These are phyloP conservation scores for Glaciozyma martinii DNA, from an alignment of 768 basidiomycete genomes.

Conservation along the genomic window DNA sequence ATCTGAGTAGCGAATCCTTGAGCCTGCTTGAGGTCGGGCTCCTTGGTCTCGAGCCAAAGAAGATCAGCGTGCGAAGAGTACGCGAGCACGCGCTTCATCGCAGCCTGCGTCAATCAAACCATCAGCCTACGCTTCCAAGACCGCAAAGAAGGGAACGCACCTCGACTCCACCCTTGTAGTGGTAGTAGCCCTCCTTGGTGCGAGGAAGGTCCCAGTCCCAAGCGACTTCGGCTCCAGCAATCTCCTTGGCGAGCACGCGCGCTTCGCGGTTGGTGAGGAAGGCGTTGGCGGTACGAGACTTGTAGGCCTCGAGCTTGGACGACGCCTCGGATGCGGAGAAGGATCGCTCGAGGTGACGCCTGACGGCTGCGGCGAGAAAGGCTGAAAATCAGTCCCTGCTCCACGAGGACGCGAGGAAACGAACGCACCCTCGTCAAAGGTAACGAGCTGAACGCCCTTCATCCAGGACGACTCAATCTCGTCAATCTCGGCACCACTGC, in stretches of 20 bases:
- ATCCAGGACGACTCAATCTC: conserved; percentile 69
- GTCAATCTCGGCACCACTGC: conserved; percentile 60
- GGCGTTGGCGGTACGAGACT: conserved; percentile 43
- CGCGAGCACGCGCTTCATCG: conserved; percentile 65
- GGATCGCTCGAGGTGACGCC: conserved; percentile 47
- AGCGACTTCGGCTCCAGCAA: conserved; percentile 59
- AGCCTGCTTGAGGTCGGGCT: conserved; percentile 73
- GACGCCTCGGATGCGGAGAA: conserved; percentile 41
- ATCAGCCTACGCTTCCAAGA: background rate
- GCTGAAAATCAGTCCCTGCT: background rate
- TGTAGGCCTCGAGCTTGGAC: conserved; percentile 52
- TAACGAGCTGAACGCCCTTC: conserved; percentile 56
- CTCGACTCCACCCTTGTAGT: conserved; percentile 70
- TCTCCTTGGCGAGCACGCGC: conserved; percentile 61
- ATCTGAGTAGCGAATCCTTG: conserved; percentile 67
- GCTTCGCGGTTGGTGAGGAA: conserved; percentile 58
- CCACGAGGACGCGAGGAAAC: conserved; percentile 1
- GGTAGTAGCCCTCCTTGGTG: conserved; percentile 85
- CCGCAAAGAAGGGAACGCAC: conserved; percentile 36
- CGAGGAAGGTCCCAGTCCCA: conserved; percentile 78
- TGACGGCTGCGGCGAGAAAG: conserved; percentile 48
- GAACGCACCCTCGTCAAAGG: conserved; percentile 68
- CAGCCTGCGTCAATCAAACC: conserved; percentile 46
- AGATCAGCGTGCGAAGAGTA: conserved; percentile 83
- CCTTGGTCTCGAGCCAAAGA: conserved; percentile 86